A percentile compares a stretch with the other conserved stretches of the same genome.
phyloP scores from a whole-genome alignment of 805 yeast species.

The Candida palmyrensis region DNA sequence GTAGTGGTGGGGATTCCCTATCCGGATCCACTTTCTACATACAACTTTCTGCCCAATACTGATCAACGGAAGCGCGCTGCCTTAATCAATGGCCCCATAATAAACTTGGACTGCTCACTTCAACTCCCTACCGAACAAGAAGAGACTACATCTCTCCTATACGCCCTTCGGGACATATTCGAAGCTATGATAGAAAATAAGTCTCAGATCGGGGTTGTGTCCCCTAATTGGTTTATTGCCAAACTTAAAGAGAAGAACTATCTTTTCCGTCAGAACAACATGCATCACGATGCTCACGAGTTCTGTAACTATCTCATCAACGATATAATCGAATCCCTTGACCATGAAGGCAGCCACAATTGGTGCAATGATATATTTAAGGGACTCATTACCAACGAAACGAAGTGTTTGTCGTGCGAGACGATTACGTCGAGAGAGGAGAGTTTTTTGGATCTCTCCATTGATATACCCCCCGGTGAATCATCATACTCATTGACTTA shows the following conservation, averaged over 20 bases:
- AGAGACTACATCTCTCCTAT: constrained; percentile 31
- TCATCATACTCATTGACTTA: constrained; percentile 61
- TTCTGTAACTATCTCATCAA: constrained; percentile 84
- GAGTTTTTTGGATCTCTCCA: constrained; percentile 76
- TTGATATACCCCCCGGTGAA: constrained; percentile 69
- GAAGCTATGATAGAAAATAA: constrained; percentile 74
- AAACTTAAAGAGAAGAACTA: constrained; percentile 78
- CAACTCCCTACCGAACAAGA: constrained; percentile 31
- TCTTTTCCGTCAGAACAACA: constrained; percentile 72
- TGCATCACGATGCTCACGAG: constrained; percentile 99
- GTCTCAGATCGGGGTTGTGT: constrained; percentile 73
- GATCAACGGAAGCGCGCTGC: constrained; percentile 81
- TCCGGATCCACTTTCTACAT: constrained; percentile 29
- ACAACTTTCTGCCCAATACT: constrained; percentile 35
- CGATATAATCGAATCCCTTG: constrained; percentile 55
- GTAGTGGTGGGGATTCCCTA: constrained; percentile 38
- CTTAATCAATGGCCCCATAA: constrained; percentile 71
- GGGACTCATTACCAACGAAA: constrained; percentile 81
- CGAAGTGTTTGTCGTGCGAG: constrained; percentile 88
- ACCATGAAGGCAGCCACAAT: constrained; percentile 29
- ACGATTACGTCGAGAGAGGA: constrained; percentile 78
- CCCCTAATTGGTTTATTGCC: constrained; percentile 71
- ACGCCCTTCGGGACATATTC: constrained; percentile 78
- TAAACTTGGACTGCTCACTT: constrained; percentile 71
- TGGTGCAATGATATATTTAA: constrained; percentile 72